These are phyloP conservation scores for Sphagnum fallax DNA, from an alignment of 228 moss, liverwort and hornwort species.

Conservation along the genomic window DNA sequence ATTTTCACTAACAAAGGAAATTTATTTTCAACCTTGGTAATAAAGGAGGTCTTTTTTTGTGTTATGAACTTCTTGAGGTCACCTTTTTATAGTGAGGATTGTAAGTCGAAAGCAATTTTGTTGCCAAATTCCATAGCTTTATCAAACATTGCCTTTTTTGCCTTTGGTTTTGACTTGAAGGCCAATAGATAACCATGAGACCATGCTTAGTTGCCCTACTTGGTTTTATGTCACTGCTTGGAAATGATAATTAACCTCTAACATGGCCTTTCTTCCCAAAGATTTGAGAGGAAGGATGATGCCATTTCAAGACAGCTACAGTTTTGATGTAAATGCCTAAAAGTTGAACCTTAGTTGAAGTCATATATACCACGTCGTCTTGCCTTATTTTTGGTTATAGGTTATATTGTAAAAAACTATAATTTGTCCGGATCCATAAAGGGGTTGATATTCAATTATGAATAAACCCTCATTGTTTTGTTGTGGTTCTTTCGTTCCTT, in stretches of 20 bases:
- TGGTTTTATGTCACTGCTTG: slow-evolving; percentile 43
- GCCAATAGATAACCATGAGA: slow-evolving; percentile 42
- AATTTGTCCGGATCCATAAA: too few species aligned
- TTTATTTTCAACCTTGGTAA: slow-evolving; percentile 40
- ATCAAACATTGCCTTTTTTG: slow-evolving; percentile 36
- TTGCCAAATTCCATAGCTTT: slow-evolving; percentile 48
- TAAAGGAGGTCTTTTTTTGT: slow-evolving; percentile 46
- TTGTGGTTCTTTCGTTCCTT: too few species aligned
- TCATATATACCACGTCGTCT: slow-evolving; percentile 26
- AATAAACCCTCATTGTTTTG: not conserved
- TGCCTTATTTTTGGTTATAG: not conserved
- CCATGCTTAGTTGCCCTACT: slow-evolving; percentile 26
- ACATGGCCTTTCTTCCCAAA: slow-evolving; percentile 58
- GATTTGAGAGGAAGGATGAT: slow-evolving; percentile 34
- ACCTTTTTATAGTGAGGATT: slow-evolving; percentile 20
- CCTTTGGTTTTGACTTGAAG: slow-evolving; percentile 46
- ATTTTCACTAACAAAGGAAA: slow-evolving; percentile 25
- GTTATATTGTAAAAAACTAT: not conserved
- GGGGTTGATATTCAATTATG: too few species aligned
- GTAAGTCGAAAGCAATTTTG: slow-evolving; percentile 33
- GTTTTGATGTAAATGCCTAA: slow-evolving; percentile 40
- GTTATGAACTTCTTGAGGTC: slow-evolving; percentile 32
- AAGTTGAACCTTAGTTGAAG: slow-evolving; percentile 32
- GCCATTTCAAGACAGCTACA: slow-evolving; percentile 32
- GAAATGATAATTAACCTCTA: slow-evolving; percentile 36